Evolutionary conservation across 129 eudicot genomes (phyloP), one percentile per base, ranked within the genome.

Genomic region (carrot (Daucus carota)): DNA sequence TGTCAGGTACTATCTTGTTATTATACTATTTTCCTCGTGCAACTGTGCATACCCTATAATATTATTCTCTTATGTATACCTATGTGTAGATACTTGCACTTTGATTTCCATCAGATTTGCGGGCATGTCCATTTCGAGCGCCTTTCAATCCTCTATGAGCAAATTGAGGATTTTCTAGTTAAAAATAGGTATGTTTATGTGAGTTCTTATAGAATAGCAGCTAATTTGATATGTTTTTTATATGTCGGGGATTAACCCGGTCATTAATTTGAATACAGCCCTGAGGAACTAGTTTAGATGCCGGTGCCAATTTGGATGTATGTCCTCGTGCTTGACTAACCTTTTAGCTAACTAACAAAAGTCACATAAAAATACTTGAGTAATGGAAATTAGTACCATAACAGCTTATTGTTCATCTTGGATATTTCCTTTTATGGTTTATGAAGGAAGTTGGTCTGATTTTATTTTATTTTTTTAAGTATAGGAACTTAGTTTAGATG

Each of bases 31-130:
- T 18, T 33, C 36, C 32, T 6, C 3, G 18, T 16, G 24, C 74
- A 26, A 60, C 34, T 24, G 18, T 10, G 1, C 16, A 12, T 18
- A 29, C 36, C 20, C 13, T 12, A 3, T 62, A 28, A 2, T 28
- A 12, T 62, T 62, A 57, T 24, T 57, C 9, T 29, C 40, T 66
- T 26, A 66, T 33, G 41, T 75, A 74, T 69, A 9, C 2, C 72
- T 28, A 71, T 34, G 41, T 46, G 77, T 81, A 94, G 99, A 83
- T 94, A 94, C 73, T 72, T 91, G 86, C 99, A 94, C 89, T 94
- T 94, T 63, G 99, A 94, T 84, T 94, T 94, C 78, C 99, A 94
- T 83, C 88, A 78, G 48, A 87, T 91, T 45, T 94, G 99, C 67
- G 99, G 99, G 63, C 96, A 94, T 73, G 75, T 84, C 10, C 92